phyloP scores from a whole-genome alignment of 2,329 filamentous ascomycete genomes.

The Exserohilum rostratum region DNA sequence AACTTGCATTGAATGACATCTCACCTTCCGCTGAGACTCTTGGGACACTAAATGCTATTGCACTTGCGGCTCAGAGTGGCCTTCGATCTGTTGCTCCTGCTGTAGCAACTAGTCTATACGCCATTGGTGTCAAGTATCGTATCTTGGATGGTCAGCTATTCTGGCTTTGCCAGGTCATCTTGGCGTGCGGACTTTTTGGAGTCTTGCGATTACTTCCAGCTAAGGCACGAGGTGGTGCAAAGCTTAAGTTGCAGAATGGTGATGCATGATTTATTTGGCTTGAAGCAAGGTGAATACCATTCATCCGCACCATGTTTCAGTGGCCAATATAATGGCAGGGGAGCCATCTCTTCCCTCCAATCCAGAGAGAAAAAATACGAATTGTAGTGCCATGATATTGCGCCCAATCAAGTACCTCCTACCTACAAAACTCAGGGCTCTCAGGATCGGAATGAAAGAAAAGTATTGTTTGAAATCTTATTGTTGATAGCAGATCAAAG shows the following conservation, averaged over 20 bases:
- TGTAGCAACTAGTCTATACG: constrained; percentile 70
- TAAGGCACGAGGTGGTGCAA: constrained; percentile 27
- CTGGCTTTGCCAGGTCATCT: constrained; percentile 62
- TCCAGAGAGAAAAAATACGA: too few species aligned
- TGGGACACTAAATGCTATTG: constrained; percentile 73
- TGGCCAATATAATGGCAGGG: too few species aligned
- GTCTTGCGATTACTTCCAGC: constrained; percentile 31
- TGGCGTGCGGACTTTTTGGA: constrained; percentile 25
- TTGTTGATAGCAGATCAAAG: too few species aligned
- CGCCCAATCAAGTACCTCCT: too few species aligned
- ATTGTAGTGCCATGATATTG: too few species aligned
- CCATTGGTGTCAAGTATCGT: constrained; percentile 67
- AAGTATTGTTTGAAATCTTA: too few species aligned
- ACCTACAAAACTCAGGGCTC: too few species aligned
- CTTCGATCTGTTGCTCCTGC: constrained; percentile 71
- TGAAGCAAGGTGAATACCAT: background rate
- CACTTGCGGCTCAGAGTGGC: constrained; percentile 65
- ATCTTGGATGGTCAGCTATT: constrained; percentile 69
- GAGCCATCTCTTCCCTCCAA: too few species aligned
- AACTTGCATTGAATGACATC: constrained; percentile 77
- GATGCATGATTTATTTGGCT: background rate
- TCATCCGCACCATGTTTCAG: background rate
- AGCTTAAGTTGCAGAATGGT: background rate
- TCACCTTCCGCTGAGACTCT: constrained; percentile 68
- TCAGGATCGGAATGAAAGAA: too few species aligned